Evolutionary conservation across 805 yeast species (phyloP), one percentile per base, ranked within the genome.

Genomic region (Wickerhamiella australiensis): DNA sequence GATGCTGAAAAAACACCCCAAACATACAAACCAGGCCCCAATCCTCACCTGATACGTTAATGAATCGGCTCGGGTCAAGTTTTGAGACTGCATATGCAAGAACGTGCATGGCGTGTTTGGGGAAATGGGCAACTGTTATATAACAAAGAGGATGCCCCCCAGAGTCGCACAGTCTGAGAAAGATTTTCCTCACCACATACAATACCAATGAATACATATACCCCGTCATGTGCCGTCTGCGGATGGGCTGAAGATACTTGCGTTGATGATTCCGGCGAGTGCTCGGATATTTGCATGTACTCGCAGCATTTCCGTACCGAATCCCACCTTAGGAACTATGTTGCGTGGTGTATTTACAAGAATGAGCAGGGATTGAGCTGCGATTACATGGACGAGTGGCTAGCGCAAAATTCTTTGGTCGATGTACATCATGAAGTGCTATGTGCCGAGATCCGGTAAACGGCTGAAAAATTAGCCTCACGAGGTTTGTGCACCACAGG

Each of bases 381-480:
- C 23, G 63, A 60, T 53, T 60, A 60, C 40, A 52, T 60, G 36
- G 57, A 55, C 41, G 62, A 60, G 41, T 60, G 63, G 63, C 54
- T 60, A 5, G 53, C 52, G 41, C 59, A 57, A 47, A 55, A 57
- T 46, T 52, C 57, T 37, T 50, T 60, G 33, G 53, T 53, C 11
- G 54, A 51, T 15, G 46, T 38, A 17, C 54, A 51, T 26, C 38
- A 38, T 15, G 45, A 46, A 6, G 53, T 37, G 11, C 46, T 47
- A 27, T 41, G 44, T 22, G 26, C 38, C 8, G 38, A 33, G 38
- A 33, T 33, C 20, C 9, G 38, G 21, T 33, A 15, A 26, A 11
- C 11, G 7, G 29, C 29, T 11, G 29, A 26, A 7, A 26, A 26
- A 11, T 26, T 26, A 11, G 29, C 29, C 29, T 7, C 9, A 26